Evolutionary conservation across 2,329 filamentous ascomycete genomes (phyloP), one percentile per base, ranked within the genome.

Genomic region (Coniochaeta ligniaria): DNA sequence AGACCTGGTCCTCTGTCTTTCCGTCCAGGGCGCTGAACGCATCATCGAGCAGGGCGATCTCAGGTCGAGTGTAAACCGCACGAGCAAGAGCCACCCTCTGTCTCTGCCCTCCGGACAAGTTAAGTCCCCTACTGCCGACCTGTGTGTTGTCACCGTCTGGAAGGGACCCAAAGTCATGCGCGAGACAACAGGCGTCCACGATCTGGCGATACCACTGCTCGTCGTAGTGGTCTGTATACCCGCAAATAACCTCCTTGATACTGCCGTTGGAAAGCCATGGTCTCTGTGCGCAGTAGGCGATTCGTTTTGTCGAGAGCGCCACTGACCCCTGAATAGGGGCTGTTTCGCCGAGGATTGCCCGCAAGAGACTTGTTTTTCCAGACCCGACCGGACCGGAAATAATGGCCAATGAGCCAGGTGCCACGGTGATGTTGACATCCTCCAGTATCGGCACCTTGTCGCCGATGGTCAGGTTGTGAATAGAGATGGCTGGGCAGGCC

Each of bases 221-320:
- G 35, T 68, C 60, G 36, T 52, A n/a, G 14, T 45, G 55, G 24
- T 59, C 16, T 58, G 24, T 61, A 41, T 35, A 63, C 28, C 28
- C 62, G 33, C 61, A 63, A n/a, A 77, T 74, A 14, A 65, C 66
- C 8, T 73, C 62, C 61, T 65, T 68, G 22, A 76, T 71, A 4
- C 60, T 74, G 0, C 67, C 67, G 38, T 68, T 73, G 0, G 71
- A 72, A 24, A 78, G 63, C 75, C 75, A 78, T 0, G 75, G 67
- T 17, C 38, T 66, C 31, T 78, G 75, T 5, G 72, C 64, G 60
- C 73, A 75, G 55, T 75, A 77, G 9, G 63, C 72, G 41, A 76
- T 70, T 9, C 60, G 62, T 50, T 58, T 61, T 0, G 72, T 69
- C 4, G 67, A 65, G 1, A 74, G 3, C 0, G 50, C 56, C 8